Conservation (phyloP, 805 yeast species). For the Candida yuanshanica region DNA sequence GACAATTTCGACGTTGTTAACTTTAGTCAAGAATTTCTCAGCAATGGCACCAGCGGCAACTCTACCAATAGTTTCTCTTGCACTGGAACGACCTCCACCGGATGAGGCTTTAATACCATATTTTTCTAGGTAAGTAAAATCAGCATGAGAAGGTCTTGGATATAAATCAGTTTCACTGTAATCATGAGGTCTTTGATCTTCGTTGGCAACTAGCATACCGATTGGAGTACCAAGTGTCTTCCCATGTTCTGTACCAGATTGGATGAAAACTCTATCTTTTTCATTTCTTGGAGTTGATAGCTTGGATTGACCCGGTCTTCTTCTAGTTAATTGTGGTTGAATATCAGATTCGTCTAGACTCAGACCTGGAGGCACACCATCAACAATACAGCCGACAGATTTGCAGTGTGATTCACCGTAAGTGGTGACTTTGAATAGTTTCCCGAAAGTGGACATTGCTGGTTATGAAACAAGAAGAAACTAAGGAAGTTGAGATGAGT, state of each 20-base stretch:
- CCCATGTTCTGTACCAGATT: slow-evolving; percentile 91
- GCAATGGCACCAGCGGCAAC: slow-evolving; percentile 99
- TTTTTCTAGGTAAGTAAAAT: slow-evolving; percentile 84
- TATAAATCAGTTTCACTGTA: slow-evolving; percentile 91
- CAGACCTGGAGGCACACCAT: slow-evolving; percentile 97
- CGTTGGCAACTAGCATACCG: slow-evolving; percentile 86
- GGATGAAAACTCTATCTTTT: slow-evolving; percentile 87
- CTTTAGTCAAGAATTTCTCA: slow-evolving; percentile 76
- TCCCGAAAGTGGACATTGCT: slow-evolving; percentile 70
- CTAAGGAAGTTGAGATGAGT: neutral
- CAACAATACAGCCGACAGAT: slow-evolving; percentile 97
- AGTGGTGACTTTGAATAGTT: slow-evolving; percentile 69
- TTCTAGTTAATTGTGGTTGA: slow-evolving; percentile 92
- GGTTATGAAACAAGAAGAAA: neutral
- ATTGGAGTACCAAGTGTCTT: slow-evolving; percentile 92
- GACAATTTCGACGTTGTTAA: slow-evolving; percentile 84
- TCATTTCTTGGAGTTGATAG: slow-evolving; percentile 94
- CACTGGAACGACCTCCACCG: slow-evolving; percentile 97
- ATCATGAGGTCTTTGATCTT: slow-evolving; percentile 96
- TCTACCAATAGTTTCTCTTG: slow-evolving; percentile 97
- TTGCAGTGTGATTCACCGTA: slow-evolving; percentile 98
- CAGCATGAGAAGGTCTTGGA: slow-evolving; percentile 98
- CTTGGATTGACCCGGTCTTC: slow-evolving; percentile 96
- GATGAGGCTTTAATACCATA: slow-evolving; percentile 91
- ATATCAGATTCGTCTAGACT: slow-evolving; percentile 77